Percentiles rank a stretch among this genome's conserved stretches.
Evolutionary conservation across 441 rosid species (phyloP).

Genomic region (Gossypium davidsonii): DNA sequence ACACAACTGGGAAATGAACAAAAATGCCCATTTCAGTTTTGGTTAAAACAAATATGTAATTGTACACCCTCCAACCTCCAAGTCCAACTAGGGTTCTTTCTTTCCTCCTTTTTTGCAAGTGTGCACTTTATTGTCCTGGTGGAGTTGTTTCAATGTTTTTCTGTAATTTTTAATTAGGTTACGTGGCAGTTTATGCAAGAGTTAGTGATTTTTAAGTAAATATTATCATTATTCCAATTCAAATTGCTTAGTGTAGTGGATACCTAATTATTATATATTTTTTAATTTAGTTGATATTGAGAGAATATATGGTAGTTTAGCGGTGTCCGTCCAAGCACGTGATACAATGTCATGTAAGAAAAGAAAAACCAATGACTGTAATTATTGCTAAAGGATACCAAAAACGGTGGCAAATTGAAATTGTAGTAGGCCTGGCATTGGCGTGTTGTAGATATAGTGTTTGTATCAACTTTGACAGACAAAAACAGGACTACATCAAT

Average conservation of each 20-base stretch:
- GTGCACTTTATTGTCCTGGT: background rate
- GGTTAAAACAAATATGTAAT: background rate
- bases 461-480: background rate
- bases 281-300: background rate
- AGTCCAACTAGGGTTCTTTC: constrained; percentile 1
- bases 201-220: background rate
- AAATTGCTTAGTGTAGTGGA: too few species aligned
- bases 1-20: background rate
- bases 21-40: background rate
- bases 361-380: background rate
- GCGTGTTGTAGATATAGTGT: background rate
- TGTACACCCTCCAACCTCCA: background rate
- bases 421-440: background rate
- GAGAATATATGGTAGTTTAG: background rate
- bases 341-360: background rate
- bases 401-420: background rate
- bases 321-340: background rate
- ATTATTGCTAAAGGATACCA: background rate
- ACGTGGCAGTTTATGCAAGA: background rate
- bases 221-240: too few species aligned
- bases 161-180: background rate
- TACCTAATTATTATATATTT: too few species aligned
- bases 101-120: background rate
- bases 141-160: background rate
- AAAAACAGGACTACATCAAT: background rate